Evolutionary conservation across 2,329 filamentous ascomycete species (phyloP).

Genomic region (Penicillium thymicola): DNA sequence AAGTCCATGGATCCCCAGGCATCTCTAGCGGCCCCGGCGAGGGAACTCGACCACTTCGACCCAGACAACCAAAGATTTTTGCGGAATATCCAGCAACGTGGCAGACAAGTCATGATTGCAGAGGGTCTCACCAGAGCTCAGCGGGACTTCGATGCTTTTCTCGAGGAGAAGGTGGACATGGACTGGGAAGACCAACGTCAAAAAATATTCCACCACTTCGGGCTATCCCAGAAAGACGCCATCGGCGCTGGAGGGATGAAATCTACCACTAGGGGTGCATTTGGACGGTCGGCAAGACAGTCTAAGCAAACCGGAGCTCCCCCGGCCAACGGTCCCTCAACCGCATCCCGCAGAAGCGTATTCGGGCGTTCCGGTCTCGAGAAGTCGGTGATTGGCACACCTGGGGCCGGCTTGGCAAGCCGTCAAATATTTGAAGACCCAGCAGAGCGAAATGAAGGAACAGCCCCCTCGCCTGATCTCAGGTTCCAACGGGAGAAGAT

Average conservation of each 20-base stretch:
- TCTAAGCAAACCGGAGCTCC: slow-evolving; percentile 37
- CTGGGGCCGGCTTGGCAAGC: slow-evolving; percentile 61
- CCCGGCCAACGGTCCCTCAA: slow-evolving; percentile 44
- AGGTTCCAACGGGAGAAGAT: slow-evolving; percentile 81
- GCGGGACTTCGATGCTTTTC: slow-evolving; percentile 85
- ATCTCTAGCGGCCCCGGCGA: slow-evolving; percentile 42
- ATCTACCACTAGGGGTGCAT: slow-evolving; percentile 42
- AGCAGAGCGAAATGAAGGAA: slow-evolving; percentile 53
- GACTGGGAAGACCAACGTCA: slow-evolving; percentile 94
- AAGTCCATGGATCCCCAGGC: slow-evolving; percentile 72
- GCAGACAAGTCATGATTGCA: slow-evolving; percentile 83
- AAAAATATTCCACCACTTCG: slow-evolving; percentile 94
- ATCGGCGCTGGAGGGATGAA: slow-evolving; percentile 41
- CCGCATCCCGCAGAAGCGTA: slow-evolving; percentile 51
- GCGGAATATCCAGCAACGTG: slow-evolving; percentile 82
- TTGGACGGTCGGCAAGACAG: slow-evolving; percentile 48
- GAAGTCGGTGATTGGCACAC: slow-evolving; percentile 82
- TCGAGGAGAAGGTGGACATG: slow-evolving; percentile 91
- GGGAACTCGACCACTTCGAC: slow-evolving; percentile 46
- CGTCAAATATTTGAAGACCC: slow-evolving; percentile 67
- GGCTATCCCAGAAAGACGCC: slow-evolving; percentile 60
- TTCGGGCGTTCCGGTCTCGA: slow-evolving; percentile 70
- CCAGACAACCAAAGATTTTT: slow-evolving; percentile 68
- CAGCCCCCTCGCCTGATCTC: slow-evolving; percentile 61
- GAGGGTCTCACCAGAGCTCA: slow-evolving; percentile 88